Base-by-base conservation (phyloP, 345 rosid genomes). In the Gossypium arboreum region DNA sequence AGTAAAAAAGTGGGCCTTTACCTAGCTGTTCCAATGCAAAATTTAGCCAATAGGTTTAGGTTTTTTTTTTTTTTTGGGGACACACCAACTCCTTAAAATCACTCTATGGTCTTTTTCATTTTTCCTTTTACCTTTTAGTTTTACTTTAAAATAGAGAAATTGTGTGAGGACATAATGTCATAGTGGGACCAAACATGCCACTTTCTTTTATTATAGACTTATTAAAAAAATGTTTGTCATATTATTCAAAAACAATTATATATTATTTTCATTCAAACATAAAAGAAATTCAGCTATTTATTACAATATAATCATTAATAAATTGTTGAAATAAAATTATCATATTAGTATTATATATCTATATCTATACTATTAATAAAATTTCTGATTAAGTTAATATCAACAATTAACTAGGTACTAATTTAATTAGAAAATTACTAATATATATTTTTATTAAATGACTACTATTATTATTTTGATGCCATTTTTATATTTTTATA, bases 101-200 rank as follows among this genome's bases (percentile, higher is more conserved):
- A 18, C 75, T 72, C 75, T 5, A 44, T 51, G 25, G 76, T 71
- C 78, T 34, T 63, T 72, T 39, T 47, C 1, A 24, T 0, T 4
- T 18, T 34, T 50, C 50, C n/a, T 0, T 34, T 5, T 34, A 34
- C 41, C 41, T 34, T 57, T 57, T 2, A 18, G 10, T 68, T 48
- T 68, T 5, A 8, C 11, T 47, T 47, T 48, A 48, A 34, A 57
- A 72, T 54, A 69, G 62, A 76, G 80, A 70, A 47, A 77, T 63
- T 74, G 67, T 60, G 57, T 59, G 72, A 74, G 22, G 57, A 72
- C 22, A 51, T 78, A 59, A 74, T 73, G 81, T 75, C 77, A 17
- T 4, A 2, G 79, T 83, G 85, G 87, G 86, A 80, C 84, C 84
- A 68, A 72, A 64, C 5, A 9, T n/a, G 29, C 2, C 47, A 22